Percentiles rank a stretch among this genome's conserved stretches.
Conservation (phyloP, 805 yeast genomes). For the Yarrowia hollandica region DNA sequence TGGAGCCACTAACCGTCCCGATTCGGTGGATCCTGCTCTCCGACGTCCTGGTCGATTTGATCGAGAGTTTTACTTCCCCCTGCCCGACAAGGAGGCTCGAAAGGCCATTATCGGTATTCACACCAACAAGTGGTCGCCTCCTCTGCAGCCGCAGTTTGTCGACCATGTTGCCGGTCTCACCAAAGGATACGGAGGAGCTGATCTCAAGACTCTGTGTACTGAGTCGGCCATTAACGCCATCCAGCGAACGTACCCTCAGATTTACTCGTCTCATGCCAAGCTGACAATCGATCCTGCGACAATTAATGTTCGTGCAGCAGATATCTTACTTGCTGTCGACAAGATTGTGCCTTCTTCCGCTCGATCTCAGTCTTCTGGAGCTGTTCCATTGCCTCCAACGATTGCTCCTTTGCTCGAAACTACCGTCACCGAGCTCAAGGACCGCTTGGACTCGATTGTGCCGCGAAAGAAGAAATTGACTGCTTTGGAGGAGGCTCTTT, state of each 20-base stretch:
- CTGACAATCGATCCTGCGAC: conserved; percentile 67
- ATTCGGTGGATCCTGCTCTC: conserved; percentile 96
- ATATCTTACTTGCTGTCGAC: conserved; percentile 81
- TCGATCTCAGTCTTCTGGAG: conserved; percentile 69
- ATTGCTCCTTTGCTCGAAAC: conserved; percentile 63
- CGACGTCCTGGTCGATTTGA: conserved; percentile 97
- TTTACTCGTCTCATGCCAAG: conserved; percentile 73
- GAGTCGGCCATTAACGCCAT: conserved; percentile 93
- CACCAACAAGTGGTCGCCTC: conserved; percentile 86
- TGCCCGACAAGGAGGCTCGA: conserved; percentile 81
- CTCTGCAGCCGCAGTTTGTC: conserved; percentile 57
- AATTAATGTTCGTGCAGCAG: conserved; percentile 74
- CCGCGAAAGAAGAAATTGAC: conserved; percentile 59
- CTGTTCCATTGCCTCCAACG: conserved; percentile 77
- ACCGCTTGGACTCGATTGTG: conserved; percentile 55
- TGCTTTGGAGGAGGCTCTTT: conserved; percentile 67
- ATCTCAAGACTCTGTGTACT: conserved; percentile 87
- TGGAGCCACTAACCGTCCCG: conserved; percentile 98
- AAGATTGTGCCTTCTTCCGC: conserved; percentile 92
- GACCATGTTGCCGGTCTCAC: conserved; percentile 73
- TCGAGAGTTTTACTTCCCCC: conserved; percentile 92
- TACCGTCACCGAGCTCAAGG: conserved; percentile 45
- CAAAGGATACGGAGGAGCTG: conserved; percentile 98
- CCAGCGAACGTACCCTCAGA: conserved; percentile 91
- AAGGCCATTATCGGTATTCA: conserved; percentile 78